A percentile compares a stretch with the other conserved stretches of the same genome.
Evolutionary conservation across 2,329 filamentous ascomycete species (phyloP).

Genomic region (Aspergillus pseudoterreus): DNA sequence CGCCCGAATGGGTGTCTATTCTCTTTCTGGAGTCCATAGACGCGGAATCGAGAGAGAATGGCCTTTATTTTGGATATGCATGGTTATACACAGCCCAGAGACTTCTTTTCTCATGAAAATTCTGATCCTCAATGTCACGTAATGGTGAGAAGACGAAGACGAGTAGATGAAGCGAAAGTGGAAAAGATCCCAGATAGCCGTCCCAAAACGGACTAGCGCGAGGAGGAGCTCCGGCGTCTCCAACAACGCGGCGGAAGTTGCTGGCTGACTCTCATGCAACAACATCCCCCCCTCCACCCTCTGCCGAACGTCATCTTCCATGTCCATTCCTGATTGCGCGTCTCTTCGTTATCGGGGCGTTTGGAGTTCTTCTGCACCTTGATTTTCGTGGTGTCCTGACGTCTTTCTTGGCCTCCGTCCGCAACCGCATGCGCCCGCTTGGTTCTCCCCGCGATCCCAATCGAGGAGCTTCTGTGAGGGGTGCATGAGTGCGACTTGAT

Average conservation of each 20-base stretch:
- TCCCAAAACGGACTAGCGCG: constrained; percentile 29
- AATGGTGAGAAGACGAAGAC: no score
- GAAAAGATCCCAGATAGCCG: no score
- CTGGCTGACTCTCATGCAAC: constrained; percentile 9
- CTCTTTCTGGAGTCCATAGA: no score
- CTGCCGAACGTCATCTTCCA: neutral
- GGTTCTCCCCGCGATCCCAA: constrained; percentile 17
- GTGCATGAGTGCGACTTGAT: constrained; percentile 34
- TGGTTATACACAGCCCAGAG: no score
- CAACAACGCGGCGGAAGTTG: constrained; percentile 19
- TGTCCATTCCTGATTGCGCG: neutral
- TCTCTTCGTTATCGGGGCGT: neutral
- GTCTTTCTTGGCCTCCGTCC: constrained; percentile 5
- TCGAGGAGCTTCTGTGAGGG: constrained; percentile 17
- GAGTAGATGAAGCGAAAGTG: no score
- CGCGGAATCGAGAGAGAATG: no score
- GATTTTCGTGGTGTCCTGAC: neutral
- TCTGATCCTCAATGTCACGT: no score
- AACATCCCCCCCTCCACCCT: constrained; percentile 1
- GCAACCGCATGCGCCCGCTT: constrained; percentile 27
- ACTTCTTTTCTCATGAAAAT: no score
- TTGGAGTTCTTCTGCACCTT: neutral
- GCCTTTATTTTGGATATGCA: no score
- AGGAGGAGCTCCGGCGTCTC: constrained; percentile 21
- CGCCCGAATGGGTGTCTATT: no score